Conservation (phyloP, 306 rosid species). For the Leucaena leucocephala region DNA sequence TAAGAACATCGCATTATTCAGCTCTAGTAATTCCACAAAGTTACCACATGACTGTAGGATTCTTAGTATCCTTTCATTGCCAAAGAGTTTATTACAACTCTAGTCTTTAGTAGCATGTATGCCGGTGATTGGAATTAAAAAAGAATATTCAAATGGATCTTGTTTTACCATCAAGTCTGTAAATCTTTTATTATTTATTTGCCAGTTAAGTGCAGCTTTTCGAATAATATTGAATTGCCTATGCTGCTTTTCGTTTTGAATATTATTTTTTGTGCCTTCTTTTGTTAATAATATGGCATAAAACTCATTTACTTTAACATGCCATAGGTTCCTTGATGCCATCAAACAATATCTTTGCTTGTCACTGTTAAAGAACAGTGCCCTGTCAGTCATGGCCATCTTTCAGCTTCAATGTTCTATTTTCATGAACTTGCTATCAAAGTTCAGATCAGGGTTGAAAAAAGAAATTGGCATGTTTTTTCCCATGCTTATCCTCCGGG, state of each 20-base stretch:
- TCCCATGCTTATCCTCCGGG: slow-evolving; percentile 96
- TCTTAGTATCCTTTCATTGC: neutral
- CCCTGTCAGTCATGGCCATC: slow-evolving; percentile 91
- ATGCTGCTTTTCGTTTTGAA: neutral
- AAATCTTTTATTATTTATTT: neutral
- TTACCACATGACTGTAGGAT: neutral
- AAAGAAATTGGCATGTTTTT: slow-evolving; percentile 96
- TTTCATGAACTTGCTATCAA: slow-evolving; percentile 78
- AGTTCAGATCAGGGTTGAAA: slow-evolving; percentile 91
- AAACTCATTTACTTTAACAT: slow-evolving; percentile 42
- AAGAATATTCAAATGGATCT: neutral
- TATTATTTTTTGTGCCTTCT: slow-evolving; percentile 12
- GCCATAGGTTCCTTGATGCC: slow-evolving; percentile 81
- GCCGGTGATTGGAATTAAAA: slow-evolving; percentile 6
- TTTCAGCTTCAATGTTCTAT: slow-evolving; percentile 97
- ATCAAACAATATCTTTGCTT: slow-evolving; percentile 95
- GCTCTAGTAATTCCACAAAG: no score
- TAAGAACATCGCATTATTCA: no score
- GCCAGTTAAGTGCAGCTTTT: neutral
- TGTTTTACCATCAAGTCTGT: slow-evolving; percentile 1
- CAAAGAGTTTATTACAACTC: neutral
- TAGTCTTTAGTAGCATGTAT: neutral
- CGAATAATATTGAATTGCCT: neutral
- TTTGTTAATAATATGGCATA: slow-evolving; percentile 29
- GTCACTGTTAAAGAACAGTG: slow-evolving; percentile 93